A percentile compares a stretch with the other conserved stretches of the same genome.
phyloP scores from a whole-genome alignment of 2,329 filamentous ascomycete genomes.

The Zasmidium citrigriseum region DNA sequence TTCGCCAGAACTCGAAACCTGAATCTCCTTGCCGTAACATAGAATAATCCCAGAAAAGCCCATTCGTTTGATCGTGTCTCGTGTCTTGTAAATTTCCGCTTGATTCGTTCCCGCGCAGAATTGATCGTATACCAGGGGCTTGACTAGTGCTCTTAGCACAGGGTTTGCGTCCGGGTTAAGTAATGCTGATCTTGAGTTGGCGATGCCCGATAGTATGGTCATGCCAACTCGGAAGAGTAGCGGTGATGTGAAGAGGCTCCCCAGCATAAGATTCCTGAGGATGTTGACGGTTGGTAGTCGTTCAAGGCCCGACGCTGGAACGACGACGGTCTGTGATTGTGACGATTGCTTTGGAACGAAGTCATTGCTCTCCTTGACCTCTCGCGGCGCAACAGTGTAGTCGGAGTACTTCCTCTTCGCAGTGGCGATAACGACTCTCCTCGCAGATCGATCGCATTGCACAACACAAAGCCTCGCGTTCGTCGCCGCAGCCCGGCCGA shows the following conservation, averaged over 20 bases:
- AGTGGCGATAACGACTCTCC: not conserved
- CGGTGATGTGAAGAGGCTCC: slow-evolving; percentile 35
- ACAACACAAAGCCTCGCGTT: not conserved
- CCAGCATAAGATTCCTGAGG: slow-evolving; percentile 34
- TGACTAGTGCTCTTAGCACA: slow-evolving; percentile 46
- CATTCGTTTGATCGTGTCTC: slow-evolving; percentile 48
- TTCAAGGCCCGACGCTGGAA: slow-evolving; percentile 16
- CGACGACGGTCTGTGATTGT: slow-evolving; percentile 7
- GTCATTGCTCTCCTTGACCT: slow-evolving; percentile 8
- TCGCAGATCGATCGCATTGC: not conserved
- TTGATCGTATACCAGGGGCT: slow-evolving; percentile 56
- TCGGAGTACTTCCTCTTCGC: slow-evolving; percentile 9
- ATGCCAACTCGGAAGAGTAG: slow-evolving; percentile 34
- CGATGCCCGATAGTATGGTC: slow-evolving; percentile 38
- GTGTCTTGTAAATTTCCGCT: slow-evolving; percentile 48
- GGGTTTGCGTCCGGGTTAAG: slow-evolving; percentile 53
- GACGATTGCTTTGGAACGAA: slow-evolving; percentile 11
- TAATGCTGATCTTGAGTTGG: slow-evolving; percentile 44
- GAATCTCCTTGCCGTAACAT: slow-evolving; percentile 55
- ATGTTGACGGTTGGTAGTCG: slow-evolving; percentile 28
- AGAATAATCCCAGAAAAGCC: slow-evolving; percentile 57
- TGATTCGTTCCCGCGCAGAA: slow-evolving; percentile 58
- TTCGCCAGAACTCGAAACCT: slow-evolving; percentile 22
- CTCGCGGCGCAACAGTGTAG: slow-evolving; percentile 4
- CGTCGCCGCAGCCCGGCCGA: not conserved